phyloP scores from a whole-genome alignment of 2,329 filamentous ascomycete genomes.

The Simplicillium aogashimaense region DNA sequence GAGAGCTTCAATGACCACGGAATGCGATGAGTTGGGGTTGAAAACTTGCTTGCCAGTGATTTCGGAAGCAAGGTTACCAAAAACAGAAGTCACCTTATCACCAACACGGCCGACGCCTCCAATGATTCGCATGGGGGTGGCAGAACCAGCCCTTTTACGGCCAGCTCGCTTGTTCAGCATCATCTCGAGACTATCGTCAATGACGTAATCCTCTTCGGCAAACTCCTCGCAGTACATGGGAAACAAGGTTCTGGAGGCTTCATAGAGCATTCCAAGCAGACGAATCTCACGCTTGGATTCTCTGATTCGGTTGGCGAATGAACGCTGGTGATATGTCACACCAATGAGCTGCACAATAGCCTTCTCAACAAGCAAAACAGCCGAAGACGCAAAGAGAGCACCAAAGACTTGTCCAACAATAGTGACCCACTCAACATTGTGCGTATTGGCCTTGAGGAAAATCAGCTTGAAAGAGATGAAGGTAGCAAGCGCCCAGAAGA shows the following conservation, averaged over 20 bases:
- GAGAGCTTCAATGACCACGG: constrained; percentile 78
- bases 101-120: constrained; percentile 71
- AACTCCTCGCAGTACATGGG: constrained; percentile 91
- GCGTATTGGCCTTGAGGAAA: constrained; percentile 23
- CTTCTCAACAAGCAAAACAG: constrained; percentile 68
- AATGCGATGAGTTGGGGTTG: constrained; percentile 84
- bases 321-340: constrained; percentile 76
- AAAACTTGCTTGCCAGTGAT: constrained; percentile 94
- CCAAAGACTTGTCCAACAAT: constrained; percentile 55
- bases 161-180: constrained; percentile 47
- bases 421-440: constrained; percentile 40
- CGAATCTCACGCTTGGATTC: constrained; percentile 80
- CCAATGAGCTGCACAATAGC: constrained; percentile 73
- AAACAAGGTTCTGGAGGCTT: constrained; percentile 80
- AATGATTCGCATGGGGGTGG: constrained; percentile 71
- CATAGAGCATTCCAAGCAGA: constrained; percentile 76
- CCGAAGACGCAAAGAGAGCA: constrained; percentile 56
- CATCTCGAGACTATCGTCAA: constrained; percentile 73
- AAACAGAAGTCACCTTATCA: constrained; percentile 86
- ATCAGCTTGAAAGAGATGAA: constrained; percentile 53
- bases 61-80: constrained; percentile 88
- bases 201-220: constrained; percentile 80
- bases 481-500: constrained; percentile 56
- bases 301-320: constrained; percentile 74
- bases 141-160: constrained; percentile 44